Percentiles rank a stretch among this genome's conserved stretches.
phyloP scores from a whole-genome alignment of 225 moss, liverwort and hornwort genomes.

The Bryum argenteum region DNA sequence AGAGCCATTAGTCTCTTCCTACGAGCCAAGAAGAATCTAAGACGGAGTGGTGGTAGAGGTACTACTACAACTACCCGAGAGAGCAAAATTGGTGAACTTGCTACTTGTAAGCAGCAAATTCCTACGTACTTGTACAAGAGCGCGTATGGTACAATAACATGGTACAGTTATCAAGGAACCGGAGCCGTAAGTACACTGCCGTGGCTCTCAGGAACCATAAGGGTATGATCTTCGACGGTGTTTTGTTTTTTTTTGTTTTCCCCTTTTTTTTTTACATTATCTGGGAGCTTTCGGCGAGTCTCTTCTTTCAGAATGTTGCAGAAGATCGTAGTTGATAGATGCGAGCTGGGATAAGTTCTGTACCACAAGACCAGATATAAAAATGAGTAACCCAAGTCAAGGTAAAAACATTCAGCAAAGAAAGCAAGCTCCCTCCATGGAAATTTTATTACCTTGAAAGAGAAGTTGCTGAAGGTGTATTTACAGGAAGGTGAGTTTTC shows the following conservation, averaged over 20 bases:
- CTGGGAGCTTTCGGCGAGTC: conserved; percentile 65
- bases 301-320: conserved; percentile 85
- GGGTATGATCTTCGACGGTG: conserved; percentile 15
- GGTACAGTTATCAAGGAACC: conserved; percentile 47
- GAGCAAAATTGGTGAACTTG: conserved; percentile 57
- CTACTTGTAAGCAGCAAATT: conserved; percentile 25
- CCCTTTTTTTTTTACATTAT: conserved; percentile 39
- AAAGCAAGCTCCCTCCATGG: not conserved
- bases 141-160: conserved; percentile 23
- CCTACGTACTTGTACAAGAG: conserved; percentile 23
- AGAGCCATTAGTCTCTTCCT: conserved; percentile 38
- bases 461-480: conserved; percentile 96
- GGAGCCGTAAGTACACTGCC: conserved; percentile 49
- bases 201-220: conserved; percentile 56
- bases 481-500: conserved; percentile 66
- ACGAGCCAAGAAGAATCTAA: conserved; percentile 29
- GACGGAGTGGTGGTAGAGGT: conserved; percentile 28
- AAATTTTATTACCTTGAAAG: conserved; percentile 70
- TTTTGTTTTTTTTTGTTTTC: conserved; percentile 1
- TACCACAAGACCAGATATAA: conserved; percentile 12
- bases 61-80: not conserved
- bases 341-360: conserved; percentile 98
- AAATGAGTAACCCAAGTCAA: conserved; percentile 27
- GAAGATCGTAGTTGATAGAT: conserved; percentile 97
- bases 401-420: too few relatives aligned